Evolutionary conservation across 2,329 filamentous ascomycete species (phyloP).

Genomic region (Plectosphaerella cucumerina): DNA sequence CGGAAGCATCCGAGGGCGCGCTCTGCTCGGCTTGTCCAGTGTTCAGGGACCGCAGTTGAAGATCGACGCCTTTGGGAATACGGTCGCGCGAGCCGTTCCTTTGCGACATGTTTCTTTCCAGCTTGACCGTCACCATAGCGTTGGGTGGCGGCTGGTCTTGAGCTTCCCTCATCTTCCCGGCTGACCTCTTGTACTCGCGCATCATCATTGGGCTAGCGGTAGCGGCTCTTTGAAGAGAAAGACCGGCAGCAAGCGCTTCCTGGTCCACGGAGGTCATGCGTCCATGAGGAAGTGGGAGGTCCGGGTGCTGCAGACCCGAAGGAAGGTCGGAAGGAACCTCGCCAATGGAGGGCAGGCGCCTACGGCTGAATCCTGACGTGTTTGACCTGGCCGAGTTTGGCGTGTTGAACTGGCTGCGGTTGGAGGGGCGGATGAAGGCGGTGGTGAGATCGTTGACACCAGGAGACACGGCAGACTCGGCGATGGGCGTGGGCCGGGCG

Average conservation of each 20-base stretch:
- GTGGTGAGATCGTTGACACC: constrained; percentile 61
- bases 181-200: constrained; percentile 32
- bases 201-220: constrained; percentile 66
- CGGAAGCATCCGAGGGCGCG: constrained; percentile 54
- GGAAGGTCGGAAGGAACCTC: constrained; percentile 48
- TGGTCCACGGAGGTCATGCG: constrained; percentile 36
- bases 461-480: constrained; percentile 72
- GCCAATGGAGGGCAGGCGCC: constrained; percentile 73
- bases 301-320: not conserved
- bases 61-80: constrained; percentile 65
- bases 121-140: constrained; percentile 58
- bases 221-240: constrained; percentile 57
- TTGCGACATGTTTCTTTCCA: constrained; percentile 54
- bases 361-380: constrained; percentile 53
- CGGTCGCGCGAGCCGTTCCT: constrained; percentile 72
- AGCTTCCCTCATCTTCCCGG: constrained; percentile 28
- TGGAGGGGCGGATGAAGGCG: constrained; percentile 63
- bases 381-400: constrained; percentile 62
- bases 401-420: constrained; percentile 65
- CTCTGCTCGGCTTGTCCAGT: constrained; percentile 47
- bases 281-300: constrained; percentile 16
- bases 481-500: constrained; percentile 82
- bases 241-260: constrained; percentile 35
- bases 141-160: constrained; percentile 43
- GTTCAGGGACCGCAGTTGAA: constrained; percentile 60